Percentiles rank a stretch among this genome's conserved stretches.
Conservation (phyloP, 2,329 filamentous ascomycete species). For the Pezicula radicicola region DNA sequence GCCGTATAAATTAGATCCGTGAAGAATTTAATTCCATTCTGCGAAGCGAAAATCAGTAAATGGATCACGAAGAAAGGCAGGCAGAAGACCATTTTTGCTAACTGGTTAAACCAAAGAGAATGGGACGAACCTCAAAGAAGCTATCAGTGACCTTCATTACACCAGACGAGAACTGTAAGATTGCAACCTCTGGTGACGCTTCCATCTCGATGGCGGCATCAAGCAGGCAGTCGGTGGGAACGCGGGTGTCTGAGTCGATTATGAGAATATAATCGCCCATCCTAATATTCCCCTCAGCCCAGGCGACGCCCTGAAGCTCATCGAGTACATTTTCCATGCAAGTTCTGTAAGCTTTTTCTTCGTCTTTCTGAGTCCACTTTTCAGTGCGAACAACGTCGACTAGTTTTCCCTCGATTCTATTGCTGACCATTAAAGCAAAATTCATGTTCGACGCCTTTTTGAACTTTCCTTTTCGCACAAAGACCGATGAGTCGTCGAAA, state of each 20-base stretch:
- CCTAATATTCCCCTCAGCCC: constrained; percentile 59
- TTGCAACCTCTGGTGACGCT: constrained; percentile 72
- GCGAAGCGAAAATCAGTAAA: neutral
- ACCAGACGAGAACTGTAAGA: constrained; percentile 74
- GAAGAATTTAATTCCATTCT: constrained; percentile 66
- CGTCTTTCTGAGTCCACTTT: constrained; percentile 29
- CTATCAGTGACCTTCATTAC: constrained; percentile 77
- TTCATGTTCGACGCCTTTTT: constrained; percentile 77
- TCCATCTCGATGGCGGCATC: constrained; percentile 83
- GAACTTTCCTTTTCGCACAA: constrained; percentile 58
- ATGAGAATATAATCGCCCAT: constrained; percentile 64
- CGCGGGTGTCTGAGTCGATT: constrained; percentile 67
- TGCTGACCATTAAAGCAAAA: constrained; percentile 36
- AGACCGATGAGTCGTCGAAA: constrained; percentile 33
- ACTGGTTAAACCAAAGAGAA: neutral
- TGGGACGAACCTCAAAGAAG: constrained; percentile 52
- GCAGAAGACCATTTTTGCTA: too few species aligned
- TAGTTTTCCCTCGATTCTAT: constrained; percentile 43
- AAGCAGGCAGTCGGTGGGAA: constrained; percentile 72
- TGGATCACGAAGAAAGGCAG: too few species aligned
- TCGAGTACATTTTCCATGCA: constrained; percentile 47
- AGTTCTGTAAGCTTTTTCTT: constrained; percentile 43
- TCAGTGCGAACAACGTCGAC: constrained; percentile 5
- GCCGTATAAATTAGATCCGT: constrained; percentile 74
- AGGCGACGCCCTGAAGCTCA: constrained; percentile 46